Evolutionary conservation across 176 grass and related monocot genomes (phyloP).

Genomic region (Juncus inflexus): DNA sequence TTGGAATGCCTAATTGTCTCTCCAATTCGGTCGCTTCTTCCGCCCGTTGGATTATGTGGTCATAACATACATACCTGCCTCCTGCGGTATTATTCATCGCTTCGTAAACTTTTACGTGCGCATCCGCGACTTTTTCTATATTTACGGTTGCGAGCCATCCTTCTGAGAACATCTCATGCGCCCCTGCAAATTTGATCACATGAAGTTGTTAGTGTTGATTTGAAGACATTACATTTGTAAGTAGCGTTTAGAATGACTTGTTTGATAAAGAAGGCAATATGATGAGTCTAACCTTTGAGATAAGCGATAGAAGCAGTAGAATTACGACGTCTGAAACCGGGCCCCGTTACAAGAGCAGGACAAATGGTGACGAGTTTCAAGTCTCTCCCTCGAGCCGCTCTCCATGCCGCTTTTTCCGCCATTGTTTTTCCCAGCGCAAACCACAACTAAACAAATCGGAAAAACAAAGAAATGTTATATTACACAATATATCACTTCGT

Average conservation of each 20-base stretch:
- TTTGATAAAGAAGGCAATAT: background rate
- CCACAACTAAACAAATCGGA: conserved; percentile 49
- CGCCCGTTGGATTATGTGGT: conserved; percentile 50
- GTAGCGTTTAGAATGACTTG: background rate
- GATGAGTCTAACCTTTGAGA: conserved; percentile 54
- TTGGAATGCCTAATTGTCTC: conserved; percentile 67
- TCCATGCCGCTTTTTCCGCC: conserved; percentile 91
- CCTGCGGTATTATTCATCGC: conserved; percentile 72
- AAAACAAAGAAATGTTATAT: background rate
- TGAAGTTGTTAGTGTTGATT: background rate
- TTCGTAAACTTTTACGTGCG: conserved; percentile 73
- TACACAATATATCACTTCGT: background rate
- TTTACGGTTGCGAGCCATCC: conserved; percentile 73
- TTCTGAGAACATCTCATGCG: conserved; percentile 60
- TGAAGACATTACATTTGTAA: background rate
- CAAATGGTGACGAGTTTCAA: conserved; percentile 86
- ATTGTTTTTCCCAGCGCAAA: conserved; percentile 85
- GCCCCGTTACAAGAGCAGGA: conserved; percentile 73
- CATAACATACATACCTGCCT: conserved; percentile 88
- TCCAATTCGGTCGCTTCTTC: conserved; percentile 74
- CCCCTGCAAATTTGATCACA: conserved; percentile 34
- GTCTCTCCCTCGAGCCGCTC: conserved; percentile 74
- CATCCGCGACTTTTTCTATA: conserved; percentile 67
- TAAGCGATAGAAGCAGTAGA: conserved; percentile 87
- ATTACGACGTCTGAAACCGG: conserved; percentile 73